Evolutionary conservation across 768 basidiomycete genomes (phyloP).

Genomic region (Dacryopinax spathularia): DNA sequence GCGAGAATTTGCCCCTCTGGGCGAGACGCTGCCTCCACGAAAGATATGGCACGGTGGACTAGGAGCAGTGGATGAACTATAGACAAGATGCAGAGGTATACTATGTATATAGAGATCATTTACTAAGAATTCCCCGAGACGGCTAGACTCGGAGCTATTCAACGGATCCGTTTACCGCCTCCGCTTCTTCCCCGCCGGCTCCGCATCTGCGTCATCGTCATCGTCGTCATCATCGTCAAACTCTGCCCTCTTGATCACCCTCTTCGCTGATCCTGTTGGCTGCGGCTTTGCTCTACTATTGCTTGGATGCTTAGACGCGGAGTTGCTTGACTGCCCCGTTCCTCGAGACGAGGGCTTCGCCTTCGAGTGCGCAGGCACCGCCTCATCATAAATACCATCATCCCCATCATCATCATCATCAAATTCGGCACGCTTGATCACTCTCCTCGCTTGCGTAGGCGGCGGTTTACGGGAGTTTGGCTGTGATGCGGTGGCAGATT

Average conservation of each 20-base stretch:
- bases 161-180: background rate
- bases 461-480: background rate
- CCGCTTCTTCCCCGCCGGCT: background rate
- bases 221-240: background rate
- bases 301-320: background rate
- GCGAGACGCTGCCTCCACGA: background rate
- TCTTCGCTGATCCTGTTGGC: background rate
- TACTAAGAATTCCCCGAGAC: too few relatives aligned
- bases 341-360: background rate
- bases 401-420: background rate
- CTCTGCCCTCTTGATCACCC: background rate
- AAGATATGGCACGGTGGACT: background rate
- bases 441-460: background rate
- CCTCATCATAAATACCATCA: background rate
- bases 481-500: background rate
- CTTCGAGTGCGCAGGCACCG: background rate
- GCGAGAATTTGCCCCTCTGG: slow-evolving; percentile 9
- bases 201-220: background rate
- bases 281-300: background rate
- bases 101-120: too few relatives aligned
- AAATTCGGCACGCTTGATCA: background rate
- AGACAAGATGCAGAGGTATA: background rate
- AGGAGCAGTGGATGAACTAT: background rate
- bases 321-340: background rate
- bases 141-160: background rate